Evolutionary conservation across 495 filamentous ascomycete genomes (phyloP), one percentile per base, ranked within the genome.

Genomic region (Cercophora scortea): DNA sequence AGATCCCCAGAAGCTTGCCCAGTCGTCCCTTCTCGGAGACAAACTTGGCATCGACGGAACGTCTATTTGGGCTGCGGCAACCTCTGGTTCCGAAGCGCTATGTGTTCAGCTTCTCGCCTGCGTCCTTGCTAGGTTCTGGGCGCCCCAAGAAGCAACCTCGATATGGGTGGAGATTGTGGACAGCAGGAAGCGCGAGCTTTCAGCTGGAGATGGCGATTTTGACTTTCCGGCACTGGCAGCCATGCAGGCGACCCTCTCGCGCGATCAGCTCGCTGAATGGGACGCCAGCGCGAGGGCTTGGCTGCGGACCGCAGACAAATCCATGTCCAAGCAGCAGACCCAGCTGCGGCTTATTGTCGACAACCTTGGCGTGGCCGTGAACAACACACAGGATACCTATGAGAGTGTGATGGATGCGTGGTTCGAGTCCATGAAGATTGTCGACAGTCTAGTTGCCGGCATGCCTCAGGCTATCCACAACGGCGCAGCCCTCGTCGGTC

Each of bases 251-350:
- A 59, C 63, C 25, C 57, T 72, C 9, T 43, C 59, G 1, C 55
- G 69, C 8, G 36, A 51, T 3, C 41, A 62, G 42, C 53, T 73
- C 11, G 64, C 62, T 11, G 49, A 59, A 25, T 73, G 69, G 71
- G 67, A 71, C 54, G 58, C 66, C 5, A 71, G 67, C 44, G 64
- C 66, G 12, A 51, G 70, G 0, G 43, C 70, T 7, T 74, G 71
- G 71, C 53, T 72, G 19, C 40, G 47, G 33, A 57, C 60, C 34
- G 68, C 63, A 12, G 65, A 74, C 54, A 33, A 16, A 4, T 58
- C 40, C 7, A 62, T 53, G 36, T 39, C 41, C 8, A 41, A 45
- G 11, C 15, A 61, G 40, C 63, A 67, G 32, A 63, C 42, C 7
- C 62, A 64, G 39, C 39, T 72, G 0, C 52, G 49, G 19, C 55